Evolutionary conservation across 352 stramenopile genomes (phyloP).

Genomic region (Pythium phragmiticola): DNA sequence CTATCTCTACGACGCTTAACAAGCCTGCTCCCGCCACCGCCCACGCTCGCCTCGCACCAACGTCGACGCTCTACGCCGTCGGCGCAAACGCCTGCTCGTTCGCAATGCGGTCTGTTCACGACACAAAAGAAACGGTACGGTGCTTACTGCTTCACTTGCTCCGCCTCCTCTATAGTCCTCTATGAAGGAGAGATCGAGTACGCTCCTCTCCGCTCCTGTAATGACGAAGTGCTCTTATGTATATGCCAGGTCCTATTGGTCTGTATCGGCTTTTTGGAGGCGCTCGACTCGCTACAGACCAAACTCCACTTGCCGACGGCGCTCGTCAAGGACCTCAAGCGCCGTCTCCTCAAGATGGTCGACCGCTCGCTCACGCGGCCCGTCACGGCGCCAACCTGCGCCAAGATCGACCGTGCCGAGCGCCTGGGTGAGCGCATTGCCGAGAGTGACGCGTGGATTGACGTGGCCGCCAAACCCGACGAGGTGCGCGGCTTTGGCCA

Average conservation of each 20-base stretch:
- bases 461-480: conserved; percentile 41
- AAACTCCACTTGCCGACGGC: conserved; percentile 60
- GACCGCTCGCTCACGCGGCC: conserved; percentile 41
- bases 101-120: conserved; percentile 54
- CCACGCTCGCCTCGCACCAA: conserved; percentile 4
- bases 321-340: conserved; percentile 77
- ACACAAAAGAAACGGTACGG: conserved; percentile 71
- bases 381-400: conserved; percentile 27
- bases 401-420: conserved; percentile 27
- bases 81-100: conserved; percentile 52
- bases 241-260: conserved; percentile 63
- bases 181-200: background rate
- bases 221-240: background rate
- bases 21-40: background rate
- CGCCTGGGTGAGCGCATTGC: conserved; percentile 49
- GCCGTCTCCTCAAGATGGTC: conserved; percentile 62
- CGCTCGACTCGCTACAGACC: conserved; percentile 72
- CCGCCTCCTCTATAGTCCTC: background rate
- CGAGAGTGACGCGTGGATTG: conserved; percentile 52
- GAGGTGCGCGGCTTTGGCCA: conserved; percentile 70
- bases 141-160: background rate
- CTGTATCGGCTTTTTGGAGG: conserved; percentile 73
- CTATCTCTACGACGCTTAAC: conserved; percentile 13
- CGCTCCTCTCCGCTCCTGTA: background rate
- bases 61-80: conserved; percentile 31